These are phyloP conservation scores for Xylariaceae sp. DNA, from an alignment of 2,329 filamentous ascomycete species.

Conservation along the genomic window DNA sequence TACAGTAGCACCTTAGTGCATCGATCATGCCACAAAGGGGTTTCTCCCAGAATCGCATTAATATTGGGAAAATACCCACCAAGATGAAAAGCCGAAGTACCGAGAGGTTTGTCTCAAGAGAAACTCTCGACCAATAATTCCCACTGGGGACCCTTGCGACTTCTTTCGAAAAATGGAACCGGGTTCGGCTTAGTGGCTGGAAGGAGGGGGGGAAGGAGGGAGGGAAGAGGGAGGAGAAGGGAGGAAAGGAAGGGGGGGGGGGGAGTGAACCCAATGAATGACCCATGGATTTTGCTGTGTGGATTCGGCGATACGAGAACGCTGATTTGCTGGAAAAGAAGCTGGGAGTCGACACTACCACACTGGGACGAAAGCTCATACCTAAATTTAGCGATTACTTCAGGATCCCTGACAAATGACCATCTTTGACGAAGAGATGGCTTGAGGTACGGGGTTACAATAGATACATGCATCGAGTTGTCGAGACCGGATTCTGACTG, in stretches of 20 bases:
- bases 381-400: conserved; percentile 18
- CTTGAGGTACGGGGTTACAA: too few species aligned
- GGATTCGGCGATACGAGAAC: conserved; percentile 5
- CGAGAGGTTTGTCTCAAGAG: background rate
- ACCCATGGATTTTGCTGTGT: conserved; percentile 1
- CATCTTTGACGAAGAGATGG: background rate
- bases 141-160: conserved; percentile 10
- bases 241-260: too few species aligned
- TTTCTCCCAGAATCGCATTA: too few species aligned
- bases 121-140: conserved; percentile 8
- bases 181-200: conserved; percentile 9
- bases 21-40: background rate
- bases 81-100: conserved; percentile 11
- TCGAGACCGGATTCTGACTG: too few species aligned
- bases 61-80: background rate
- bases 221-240: too few species aligned
- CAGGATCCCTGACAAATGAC: conserved; percentile 9
- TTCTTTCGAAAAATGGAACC: conserved; percentile 21
- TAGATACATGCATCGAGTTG: too few species aligned
- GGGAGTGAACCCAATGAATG: background rate
- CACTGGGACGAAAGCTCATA: background rate
- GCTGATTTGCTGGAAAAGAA: conserved; percentile 17
- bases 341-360: background rate
- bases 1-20: background rate
- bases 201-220: background rate